Evolutionary conservation across 2,329 filamentous ascomycete species (phyloP).

Genomic region (Tympanopsis confertula): DNA sequence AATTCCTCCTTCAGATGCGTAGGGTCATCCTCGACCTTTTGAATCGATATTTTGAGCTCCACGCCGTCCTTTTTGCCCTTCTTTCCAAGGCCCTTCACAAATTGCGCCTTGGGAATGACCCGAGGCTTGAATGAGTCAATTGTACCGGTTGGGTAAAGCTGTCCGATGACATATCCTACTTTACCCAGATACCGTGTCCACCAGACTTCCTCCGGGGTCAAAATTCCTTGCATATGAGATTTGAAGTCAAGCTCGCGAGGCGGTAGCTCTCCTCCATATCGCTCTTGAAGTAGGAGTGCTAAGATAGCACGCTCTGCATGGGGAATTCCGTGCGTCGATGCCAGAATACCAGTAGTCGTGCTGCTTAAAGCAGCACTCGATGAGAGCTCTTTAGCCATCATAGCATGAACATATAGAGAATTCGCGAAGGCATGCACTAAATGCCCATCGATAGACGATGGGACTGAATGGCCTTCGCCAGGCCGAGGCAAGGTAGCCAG

Average conservation of each 20-base stretch:
- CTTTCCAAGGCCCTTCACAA: constrained; percentile 26
- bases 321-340: constrained; percentile 47
- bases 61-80: constrained; percentile 24
- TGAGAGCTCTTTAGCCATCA: constrained; percentile 37
- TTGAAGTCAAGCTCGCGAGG: constrained; percentile 44
- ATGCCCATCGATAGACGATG: constrained; percentile 26
- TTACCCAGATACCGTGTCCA: constrained; percentile 55
- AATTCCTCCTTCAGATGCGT: constrained; percentile 26
- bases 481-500: constrained; percentile 29
- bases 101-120: constrained; percentile 25
- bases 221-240: constrained; percentile 34
- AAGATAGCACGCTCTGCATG: constrained; percentile 49
- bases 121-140: constrained; percentile 23
- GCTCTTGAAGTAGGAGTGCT: constrained; percentile 49
- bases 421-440: constrained; percentile 46
- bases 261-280: constrained; percentile 50
- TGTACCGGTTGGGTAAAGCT: constrained; percentile 48
- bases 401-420: constrained; percentile 39
- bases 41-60: constrained; percentile 28
- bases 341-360: constrained; percentile 51
- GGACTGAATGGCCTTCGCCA: constrained; percentile 13
- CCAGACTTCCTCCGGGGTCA: constrained; percentile 44
- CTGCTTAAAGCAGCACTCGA: constrained; percentile 48
- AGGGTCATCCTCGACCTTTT: constrained; percentile 20
- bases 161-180: constrained; percentile 42